phyloP scores from a whole-genome alignment of 148 eudicot genomes.

The Fagopyrum homotropicum region DNA sequence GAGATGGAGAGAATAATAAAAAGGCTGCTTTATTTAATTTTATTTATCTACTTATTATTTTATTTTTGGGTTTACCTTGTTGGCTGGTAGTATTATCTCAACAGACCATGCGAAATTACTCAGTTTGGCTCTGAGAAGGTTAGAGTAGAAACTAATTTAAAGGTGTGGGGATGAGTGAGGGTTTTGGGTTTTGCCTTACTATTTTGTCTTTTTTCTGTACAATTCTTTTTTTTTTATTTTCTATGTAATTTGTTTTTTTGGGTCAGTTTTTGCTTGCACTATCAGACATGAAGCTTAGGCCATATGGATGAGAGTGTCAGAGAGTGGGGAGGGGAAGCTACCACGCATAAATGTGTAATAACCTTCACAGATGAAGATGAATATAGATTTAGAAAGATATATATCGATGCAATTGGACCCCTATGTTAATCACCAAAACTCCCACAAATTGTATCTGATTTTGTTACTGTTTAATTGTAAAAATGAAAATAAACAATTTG shows the following conservation, averaged over 20 bases:
- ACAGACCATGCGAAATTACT: too few relatives aligned
- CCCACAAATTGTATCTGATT: too few relatives aligned
- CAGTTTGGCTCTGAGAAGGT: background rate
- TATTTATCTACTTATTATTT: background rate
- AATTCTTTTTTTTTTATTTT: background rate
- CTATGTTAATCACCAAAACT: background rate
- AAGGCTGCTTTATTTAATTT: background rate
- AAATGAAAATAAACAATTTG: too few relatives aligned
- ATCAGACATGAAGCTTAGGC: slow-evolving; percentile 40
- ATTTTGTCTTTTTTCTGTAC: background rate
- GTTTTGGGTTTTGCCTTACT: background rate
- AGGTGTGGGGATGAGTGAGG: background rate
- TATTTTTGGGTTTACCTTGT: background rate
- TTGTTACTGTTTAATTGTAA: too few relatives aligned
- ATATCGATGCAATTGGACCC: background rate
- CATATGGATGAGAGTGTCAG: slow-evolving; percentile 13
- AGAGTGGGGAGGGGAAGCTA: slow-evolving; percentile 10
- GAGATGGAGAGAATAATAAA: slow-evolving; percentile 13
- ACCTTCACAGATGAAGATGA: background rate
- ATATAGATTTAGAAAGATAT: background rate
- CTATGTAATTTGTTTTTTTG: background rate
- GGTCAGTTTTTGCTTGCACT: slow-evolving; percentile 33
- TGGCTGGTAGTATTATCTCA: too few relatives aligned
- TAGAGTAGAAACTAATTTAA: background rate
- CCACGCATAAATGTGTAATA: background rate